These are phyloP conservation scores for Magnolia sinica DNA, from an alignment of 164 flowering plant genomes.

Conservation along the genomic window DNA sequence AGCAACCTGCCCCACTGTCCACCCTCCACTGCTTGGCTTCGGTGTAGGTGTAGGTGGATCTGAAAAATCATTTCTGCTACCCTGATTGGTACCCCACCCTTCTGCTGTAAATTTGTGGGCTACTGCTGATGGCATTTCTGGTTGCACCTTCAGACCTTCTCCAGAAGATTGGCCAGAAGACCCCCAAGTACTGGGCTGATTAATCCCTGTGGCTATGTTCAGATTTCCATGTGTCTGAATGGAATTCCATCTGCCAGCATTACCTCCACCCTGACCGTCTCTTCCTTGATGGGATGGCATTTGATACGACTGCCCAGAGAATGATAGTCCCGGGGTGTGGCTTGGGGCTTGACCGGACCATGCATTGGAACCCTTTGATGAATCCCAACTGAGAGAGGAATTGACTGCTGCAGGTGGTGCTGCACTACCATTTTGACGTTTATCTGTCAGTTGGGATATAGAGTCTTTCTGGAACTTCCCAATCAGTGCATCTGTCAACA, in stretches of 20 bases:
- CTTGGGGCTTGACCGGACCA: conserved; percentile 22
- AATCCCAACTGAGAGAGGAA: conserved; percentile 24
- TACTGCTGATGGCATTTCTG: not conserved
- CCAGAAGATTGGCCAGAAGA: conserved; percentile 26
- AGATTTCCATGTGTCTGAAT: conserved; percentile 28
- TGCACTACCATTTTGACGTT: conserved; percentile 10
- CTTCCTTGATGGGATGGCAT: conserved; percentile 20
- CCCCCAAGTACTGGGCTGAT: conserved; percentile 15
- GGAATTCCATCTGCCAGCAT: conserved; percentile 17
- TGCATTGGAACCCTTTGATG: conserved; percentile 28
- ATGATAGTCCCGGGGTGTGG: conserved; percentile 23
- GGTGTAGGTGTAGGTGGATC: conserved; percentile 34
- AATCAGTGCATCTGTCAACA: conserved; percentile 61
- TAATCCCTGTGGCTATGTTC: conserved; percentile 5
- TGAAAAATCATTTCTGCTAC: conserved; percentile 12
- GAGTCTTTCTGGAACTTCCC: conserved; percentile 52
- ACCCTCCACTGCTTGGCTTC: conserved; percentile 16
- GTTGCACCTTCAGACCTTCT: conserved; percentile 3
- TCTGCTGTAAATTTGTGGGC: not conserved
- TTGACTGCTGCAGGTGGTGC: conserved; percentile 20
- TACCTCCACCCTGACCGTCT: conserved; percentile 28
- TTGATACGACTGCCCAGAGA: conserved; percentile 28
- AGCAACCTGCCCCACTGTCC: conserved; percentile 26
- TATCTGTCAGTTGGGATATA: conserved; percentile 13
- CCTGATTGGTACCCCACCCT: conserved; percentile 5